Conservation (phyloP, 2,329 filamentous ascomycete genomes). For the Didymella glomerata region DNA sequence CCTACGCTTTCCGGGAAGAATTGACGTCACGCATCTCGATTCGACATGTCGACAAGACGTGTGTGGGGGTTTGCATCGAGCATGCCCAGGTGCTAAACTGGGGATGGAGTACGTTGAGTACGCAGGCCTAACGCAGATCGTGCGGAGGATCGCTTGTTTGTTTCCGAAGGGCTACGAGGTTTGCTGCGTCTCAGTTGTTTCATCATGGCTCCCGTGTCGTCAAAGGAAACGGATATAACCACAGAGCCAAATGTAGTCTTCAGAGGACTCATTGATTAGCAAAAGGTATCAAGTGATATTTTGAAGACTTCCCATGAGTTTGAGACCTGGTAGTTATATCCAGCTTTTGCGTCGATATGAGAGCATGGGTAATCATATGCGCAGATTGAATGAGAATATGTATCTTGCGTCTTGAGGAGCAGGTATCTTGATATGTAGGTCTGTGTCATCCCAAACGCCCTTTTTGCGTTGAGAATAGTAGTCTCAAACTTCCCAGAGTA, state of each 20-base stretch:
- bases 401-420: background rate
- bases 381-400: background rate
- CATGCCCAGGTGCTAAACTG: slow-evolving; percentile 5
- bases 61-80: slow-evolving; percentile 14
- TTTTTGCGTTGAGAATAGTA: slow-evolving; percentile 4
- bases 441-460: slow-evolving; percentile 8
- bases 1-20: background rate
- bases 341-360: too few species aligned
- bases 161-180: background rate
- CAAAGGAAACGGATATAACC: too few species aligned
- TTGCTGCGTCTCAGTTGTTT: background rate
- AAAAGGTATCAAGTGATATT: too few species aligned
- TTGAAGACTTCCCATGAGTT: too few species aligned
- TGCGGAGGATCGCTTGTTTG: slow-evolving; percentile 9
- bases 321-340: too few species aligned
- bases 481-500: background rate
- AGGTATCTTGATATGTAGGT: slow-evolving; percentile 9
- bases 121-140: slow-evolving; percentile 6
- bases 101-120: background rate
- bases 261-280: too few species aligned
- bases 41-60: slow-evolving; percentile 2
- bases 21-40: slow-evolving; percentile 13
- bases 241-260: too few species aligned
- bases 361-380: background rate
- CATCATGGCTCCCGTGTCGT: background rate